Base-by-base conservation (phyloP, 2,329 filamentous ascomycete species). In the Volutella citrinella region DNA sequence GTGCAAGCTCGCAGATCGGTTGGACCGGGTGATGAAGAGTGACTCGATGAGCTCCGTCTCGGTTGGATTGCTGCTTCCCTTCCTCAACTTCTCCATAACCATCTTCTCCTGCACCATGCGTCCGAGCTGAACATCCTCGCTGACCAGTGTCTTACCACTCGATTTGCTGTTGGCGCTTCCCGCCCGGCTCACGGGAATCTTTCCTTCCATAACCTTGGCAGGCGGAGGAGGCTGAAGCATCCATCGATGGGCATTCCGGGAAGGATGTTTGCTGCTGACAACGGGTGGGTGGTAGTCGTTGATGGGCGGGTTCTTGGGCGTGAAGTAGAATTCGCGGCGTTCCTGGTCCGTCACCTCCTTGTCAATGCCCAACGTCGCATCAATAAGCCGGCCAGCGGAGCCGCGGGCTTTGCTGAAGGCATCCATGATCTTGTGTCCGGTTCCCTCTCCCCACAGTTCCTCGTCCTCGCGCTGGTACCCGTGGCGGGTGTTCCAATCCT, bases 221-320 rank as follows among this genome's bases (percentile, higher is more conserved):
- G 83, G 78, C n/a, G 90, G 90, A 2, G 89, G 88, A 3, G 90
- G 90, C 55, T 95, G 87, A 32, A 95, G 69, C 89, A 96, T 95
- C 90, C 90, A 96, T 54, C 74, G 76, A 34, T 85, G 83, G 40
- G 86, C 87, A 34, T 80, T 79, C 54, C 69, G 79, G 56, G 77
- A 80, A 22, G 71, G 74, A 11, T 82, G 84, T 36, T 78, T 84
- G 62, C 80, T 87, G 59, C 78, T 87, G 41, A 93, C 85, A 32
- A 94, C 82, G 4, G 88, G 87, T 6, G 87, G 87, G 56, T 94
- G 87, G 38, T 90, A 77, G 42, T 94, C 87, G 63, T 94, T 93
- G 51, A 94, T 80, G 5, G 86, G 86, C 7, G 83, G 87, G 51
- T 82, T 82, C 38, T 63, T 68, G 22, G 71, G 69, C 6, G 76